Conservation (phyloP, 2,329 filamentous ascomycete genomes). For the Bipolaris sorokiniana region DNA sequence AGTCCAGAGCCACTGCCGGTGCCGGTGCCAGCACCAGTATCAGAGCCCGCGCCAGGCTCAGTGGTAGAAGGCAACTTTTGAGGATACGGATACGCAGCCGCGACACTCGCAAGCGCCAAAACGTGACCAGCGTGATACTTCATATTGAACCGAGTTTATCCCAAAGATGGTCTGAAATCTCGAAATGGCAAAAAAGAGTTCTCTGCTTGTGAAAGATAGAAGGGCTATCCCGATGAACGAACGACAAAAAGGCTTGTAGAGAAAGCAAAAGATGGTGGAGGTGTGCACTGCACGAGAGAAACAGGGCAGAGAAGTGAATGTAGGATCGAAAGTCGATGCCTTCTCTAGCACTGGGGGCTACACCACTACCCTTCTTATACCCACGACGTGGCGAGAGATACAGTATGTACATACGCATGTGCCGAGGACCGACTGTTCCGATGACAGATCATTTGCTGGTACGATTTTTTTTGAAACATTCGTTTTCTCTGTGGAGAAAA, state of each 20-base stretch:
- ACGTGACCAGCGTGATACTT: constrained; percentile 29
- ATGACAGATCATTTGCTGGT: too few relatives aligned
- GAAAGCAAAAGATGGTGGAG: constrained; percentile 16
- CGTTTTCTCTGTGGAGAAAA: too few relatives aligned
- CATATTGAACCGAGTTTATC: constrained; percentile 23
- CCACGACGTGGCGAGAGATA: too few relatives aligned
- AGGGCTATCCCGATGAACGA: too few relatives aligned
- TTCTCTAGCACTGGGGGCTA: background rate
- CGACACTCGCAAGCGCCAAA: constrained; percentile 28
- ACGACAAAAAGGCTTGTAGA: background rate
- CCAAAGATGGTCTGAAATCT: background rate
- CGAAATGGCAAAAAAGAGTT: background rate
- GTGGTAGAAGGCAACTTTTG: constrained; percentile 23
- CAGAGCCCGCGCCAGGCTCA: constrained; percentile 5
- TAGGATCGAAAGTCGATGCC: constrained; percentile 13
- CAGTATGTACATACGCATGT: too few relatives aligned
- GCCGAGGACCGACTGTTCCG: too few relatives aligned
- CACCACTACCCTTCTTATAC: constrained; percentile 4
- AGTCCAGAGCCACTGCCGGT: background rate
- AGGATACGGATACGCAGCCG: constrained; percentile 31
- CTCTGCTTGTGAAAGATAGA: too few relatives aligned
- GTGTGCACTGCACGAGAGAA: constrained; percentile 26
- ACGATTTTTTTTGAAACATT: too few relatives aligned
- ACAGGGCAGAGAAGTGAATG: constrained; percentile 12
- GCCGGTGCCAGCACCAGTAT: background rate